Evolutionary conservation across 495 filamentous ascomycete genomes (phyloP).

Genomic region (Cenococcum geophilum): DNA sequence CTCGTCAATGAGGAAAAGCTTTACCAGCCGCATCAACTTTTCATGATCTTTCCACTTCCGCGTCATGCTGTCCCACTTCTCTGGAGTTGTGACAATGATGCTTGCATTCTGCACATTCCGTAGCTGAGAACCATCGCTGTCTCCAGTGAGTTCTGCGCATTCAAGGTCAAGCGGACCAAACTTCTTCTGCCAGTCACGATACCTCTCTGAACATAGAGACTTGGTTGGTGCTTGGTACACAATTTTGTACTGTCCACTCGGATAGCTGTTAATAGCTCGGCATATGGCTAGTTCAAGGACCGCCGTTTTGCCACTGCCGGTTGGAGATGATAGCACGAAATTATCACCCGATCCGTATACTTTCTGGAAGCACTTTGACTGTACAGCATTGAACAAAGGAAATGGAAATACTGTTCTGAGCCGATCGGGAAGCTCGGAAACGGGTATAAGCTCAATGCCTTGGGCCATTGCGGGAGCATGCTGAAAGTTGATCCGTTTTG

Average conservation of each 20-base stretch:
- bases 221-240: constrained; percentile 95
- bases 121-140: constrained; percentile 73
- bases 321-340: constrained; percentile 82
- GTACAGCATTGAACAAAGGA: constrained; percentile 81
- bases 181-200: constrained; percentile 78
- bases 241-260: constrained; percentile 74
- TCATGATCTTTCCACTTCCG: constrained; percentile 90
- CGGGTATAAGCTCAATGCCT: constrained; percentile 69
- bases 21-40: constrained; percentile 75
- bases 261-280: constrained; percentile 56
- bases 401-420: constrained; percentile 74
- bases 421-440: constrained; percentile 67
- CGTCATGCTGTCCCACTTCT: constrained; percentile 98
- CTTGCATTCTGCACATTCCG: constrained; percentile 69
- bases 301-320: constrained; percentile 89
- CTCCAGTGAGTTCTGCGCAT: constrained; percentile 86
- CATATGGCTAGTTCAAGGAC: constrained; percentile 91
- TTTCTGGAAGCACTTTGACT: constrained; percentile 75
- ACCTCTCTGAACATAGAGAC: constrained; percentile 78
- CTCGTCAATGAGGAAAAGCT: constrained; percentile 91
- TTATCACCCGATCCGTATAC: constrained; percentile 75
- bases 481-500: constrained; percentile 26
- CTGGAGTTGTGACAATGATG: constrained; percentile 93
- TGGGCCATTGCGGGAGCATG: constrained; percentile 49
- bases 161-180: constrained; percentile 67